Evolutionary conservation across 1,284 basidiomycete species (phyloP).

Genomic region (Ceratobasidium papillatum): DNA sequence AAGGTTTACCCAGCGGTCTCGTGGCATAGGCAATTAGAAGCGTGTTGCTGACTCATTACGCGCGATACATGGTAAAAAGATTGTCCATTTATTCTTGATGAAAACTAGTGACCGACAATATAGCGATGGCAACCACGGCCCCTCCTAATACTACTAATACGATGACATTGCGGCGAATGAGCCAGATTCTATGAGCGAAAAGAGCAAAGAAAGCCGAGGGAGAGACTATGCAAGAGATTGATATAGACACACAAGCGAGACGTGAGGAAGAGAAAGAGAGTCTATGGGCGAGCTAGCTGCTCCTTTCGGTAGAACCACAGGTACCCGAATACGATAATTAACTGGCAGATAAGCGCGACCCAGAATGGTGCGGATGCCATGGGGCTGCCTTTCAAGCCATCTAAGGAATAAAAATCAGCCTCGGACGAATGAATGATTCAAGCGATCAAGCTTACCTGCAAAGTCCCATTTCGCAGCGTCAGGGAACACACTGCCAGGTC

Average conservation of each 20-base stretch:
- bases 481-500: conserved; percentile 90
- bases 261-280: conserved; percentile 20
- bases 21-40: too few species aligned
- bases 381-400: conserved; percentile 63
- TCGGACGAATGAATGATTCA: conserved; percentile 34
- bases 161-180: conserved; percentile 20
- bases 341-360: conserved; percentile 80
- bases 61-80: conserved; percentile 12
- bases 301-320: conserved; percentile 95
- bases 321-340: conserved; percentile 88
- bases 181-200: conserved; percentile 37
- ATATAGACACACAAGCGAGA: conserved; percentile 34
- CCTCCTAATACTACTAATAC: conserved; percentile 34
- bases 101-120: conserved; percentile 41
- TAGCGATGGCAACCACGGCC: conserved; percentile 20
- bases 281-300: conserved; percentile 59
- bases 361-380: conserved; percentile 86
- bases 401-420: conserved; percentile 41
- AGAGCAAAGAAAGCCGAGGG: conserved; percentile 19
- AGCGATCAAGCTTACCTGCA: conserved; percentile 57
- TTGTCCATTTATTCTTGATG: conserved; percentile 42
- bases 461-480: conserved; percentile 90
- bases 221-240: conserved; percentile 38
- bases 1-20: too few species aligned
- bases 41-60: not conserved